These are phyloP conservation scores for Botrytis elliptica DNA, from an alignment of 2,329 filamentous ascomycete species.

Conservation along the genomic window DNA sequence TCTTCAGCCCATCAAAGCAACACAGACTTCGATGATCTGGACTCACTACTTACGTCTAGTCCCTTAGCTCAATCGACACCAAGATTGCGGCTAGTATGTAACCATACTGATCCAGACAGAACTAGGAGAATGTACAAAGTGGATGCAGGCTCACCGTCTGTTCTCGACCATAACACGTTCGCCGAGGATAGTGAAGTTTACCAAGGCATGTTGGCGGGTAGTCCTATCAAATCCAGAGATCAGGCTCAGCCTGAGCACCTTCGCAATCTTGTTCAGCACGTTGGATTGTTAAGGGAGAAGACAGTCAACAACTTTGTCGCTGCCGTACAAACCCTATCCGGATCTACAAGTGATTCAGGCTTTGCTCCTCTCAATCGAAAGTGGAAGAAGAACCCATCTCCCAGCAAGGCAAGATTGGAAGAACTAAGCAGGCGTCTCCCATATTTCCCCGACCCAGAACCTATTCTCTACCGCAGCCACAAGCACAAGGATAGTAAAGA, in stretches of 20 bases:
- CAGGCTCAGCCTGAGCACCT: not conserved
- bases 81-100: constrained; percentile 29
- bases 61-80: constrained; percentile 36
- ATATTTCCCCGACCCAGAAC: constrained; percentile 2
- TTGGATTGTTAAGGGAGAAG: not conserved
- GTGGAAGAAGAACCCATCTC: constrained; percentile 34
- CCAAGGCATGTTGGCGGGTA: constrained; percentile 18
- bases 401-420: constrained; percentile 33
- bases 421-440: constrained; percentile 22
- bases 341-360: constrained; percentile 4
- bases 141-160: constrained; percentile 26
- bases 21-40: constrained; percentile 17
- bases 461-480: not conserved
- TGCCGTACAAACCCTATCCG: constrained; percentile 1
- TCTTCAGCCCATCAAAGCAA: not conserved
- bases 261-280: not conserved
- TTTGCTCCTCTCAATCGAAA: constrained; percentile 7
- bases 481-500: constrained; percentile 17
- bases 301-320: constrained; percentile 7
- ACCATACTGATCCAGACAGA: constrained; percentile 27
- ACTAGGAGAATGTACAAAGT: constrained; percentile 26
- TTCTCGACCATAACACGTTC: constrained; percentile 25
- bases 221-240: not conserved
- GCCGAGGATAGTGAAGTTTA: not conserved
- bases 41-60: constrained; percentile 31